A percentile compares a stretch with the other conserved stretches of the same genome.
Evolutionary conservation across 2,329 filamentous ascomycete genomes (phyloP).

Genomic region (Grosmannia clavigera): DNA sequence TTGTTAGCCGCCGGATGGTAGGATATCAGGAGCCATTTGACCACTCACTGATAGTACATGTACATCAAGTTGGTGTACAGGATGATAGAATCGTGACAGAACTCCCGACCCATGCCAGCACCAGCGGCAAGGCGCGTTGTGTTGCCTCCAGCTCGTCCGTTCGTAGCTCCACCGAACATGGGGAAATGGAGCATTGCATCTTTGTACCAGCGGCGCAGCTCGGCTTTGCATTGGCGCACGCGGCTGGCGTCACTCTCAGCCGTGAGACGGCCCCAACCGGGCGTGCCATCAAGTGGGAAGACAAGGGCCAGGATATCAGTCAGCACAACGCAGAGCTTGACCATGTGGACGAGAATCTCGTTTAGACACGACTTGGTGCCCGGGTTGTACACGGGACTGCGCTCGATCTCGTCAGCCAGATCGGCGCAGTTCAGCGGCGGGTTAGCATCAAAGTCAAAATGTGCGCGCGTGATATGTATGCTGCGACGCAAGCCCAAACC

Average conservation of each 20-base stretch:
- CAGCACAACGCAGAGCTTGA: conserved; percentile 10
- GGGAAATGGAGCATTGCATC: neutral
- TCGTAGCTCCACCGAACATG: neutral
- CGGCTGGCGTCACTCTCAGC: conserved; percentile 6
- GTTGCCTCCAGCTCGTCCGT: neutral
- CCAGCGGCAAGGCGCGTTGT: neutral
- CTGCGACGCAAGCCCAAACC: conserved; percentile 35
- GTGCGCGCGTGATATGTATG: conserved; percentile 34
- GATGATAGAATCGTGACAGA: conserved; percentile 11
- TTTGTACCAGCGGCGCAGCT: neutral
- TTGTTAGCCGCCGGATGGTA: neutral
- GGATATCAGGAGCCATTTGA: neutral
- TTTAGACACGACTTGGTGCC: conserved; percentile 11
- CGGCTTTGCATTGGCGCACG: conserved; percentile 9
- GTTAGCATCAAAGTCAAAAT: conserved; percentile 30
- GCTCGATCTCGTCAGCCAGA: conserved; percentile 29
- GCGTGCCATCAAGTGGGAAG: conserved; percentile 11
- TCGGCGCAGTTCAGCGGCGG: conserved; percentile 22
- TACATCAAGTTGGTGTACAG: conserved; percentile 13
- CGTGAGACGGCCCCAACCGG: conserved; percentile 9
- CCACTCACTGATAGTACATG: conserved; percentile 12
- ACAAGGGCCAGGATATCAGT: conserved; percentile 11
- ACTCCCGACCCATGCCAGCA: neutral
- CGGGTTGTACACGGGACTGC: conserved; percentile 13
- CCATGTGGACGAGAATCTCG: conserved; percentile 9